phyloP scores from a whole-genome alignment of 768 basidiomycete genomes.

The Galerina sulciceps region DNA sequence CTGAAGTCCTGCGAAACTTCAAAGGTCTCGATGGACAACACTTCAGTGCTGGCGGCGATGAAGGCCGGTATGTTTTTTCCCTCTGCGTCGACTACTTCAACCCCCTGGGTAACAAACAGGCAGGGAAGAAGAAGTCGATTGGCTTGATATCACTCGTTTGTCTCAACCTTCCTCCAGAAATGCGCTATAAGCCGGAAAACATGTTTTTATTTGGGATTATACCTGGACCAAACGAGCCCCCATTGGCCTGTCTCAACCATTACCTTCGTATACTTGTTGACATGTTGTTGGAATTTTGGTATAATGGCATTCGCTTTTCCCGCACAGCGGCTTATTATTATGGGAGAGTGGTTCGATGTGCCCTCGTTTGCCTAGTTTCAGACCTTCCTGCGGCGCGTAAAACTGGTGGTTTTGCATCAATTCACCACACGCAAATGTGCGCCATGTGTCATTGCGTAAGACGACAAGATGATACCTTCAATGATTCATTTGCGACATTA shows the following conservation, averaged over 20 bases:
- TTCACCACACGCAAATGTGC: conserved; percentile 24
- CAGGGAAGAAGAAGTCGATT: conserved; percentile 25
- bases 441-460: conserved; percentile 23
- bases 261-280: conserved; percentile 39
- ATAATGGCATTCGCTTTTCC: conserved; percentile 30
- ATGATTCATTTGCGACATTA: conserved; percentile 19
- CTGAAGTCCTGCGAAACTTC: conserved; percentile 26
- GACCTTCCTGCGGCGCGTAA: conserved; percentile 39
- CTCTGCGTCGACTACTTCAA: conserved; percentile 41
- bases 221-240: conserved; percentile 43
- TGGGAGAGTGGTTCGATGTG: conserved; percentile 32
- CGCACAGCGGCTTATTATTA: conserved; percentile 19
- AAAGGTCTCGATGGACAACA: conserved; percentile 26
- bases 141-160: conserved; percentile 35
- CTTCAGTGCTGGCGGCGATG: conserved; percentile 16
- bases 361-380: conserved; percentile 35
- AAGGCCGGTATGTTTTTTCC: conserved; percentile 30
- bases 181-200: conserved; percentile 37
- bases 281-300: conserved; percentile 38
- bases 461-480: conserved; percentile 16
- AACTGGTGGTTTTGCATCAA: conserved; percentile 26
- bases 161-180: conserved; percentile 37
- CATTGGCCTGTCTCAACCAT: conserved; percentile 36
- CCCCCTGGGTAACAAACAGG: conserved; percentile 32
- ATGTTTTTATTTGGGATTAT: conserved; percentile 42